Conservation (phyloP, 2,329 filamentous ascomycete species). For the Trichoderma semiorbis region DNA sequence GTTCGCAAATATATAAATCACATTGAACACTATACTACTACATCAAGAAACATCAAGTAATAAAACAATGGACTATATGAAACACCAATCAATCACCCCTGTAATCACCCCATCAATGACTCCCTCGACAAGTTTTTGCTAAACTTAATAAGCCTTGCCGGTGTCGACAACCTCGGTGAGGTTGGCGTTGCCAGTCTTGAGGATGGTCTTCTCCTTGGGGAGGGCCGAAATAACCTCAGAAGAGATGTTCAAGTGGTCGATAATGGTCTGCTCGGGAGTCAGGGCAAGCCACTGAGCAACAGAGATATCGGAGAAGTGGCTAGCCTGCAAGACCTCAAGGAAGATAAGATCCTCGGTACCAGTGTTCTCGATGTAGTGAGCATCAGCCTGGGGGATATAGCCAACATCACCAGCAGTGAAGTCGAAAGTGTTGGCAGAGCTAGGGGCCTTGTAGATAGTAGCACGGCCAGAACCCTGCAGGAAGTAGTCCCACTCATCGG, state of each 20-base stretch:
- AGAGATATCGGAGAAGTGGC: conserved; percentile 50
- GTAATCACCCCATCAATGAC: neutral
- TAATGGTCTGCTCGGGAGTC: conserved; percentile 55
- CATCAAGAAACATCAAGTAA: neutral
- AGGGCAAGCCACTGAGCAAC: conserved; percentile 57
- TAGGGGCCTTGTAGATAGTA: conserved; percentile 52
- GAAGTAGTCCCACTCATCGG: conserved; percentile 62
- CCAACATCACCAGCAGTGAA: conserved; percentile 58
- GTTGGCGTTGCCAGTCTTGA: conserved; percentile 40
- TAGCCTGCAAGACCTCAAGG: conserved; percentile 56
- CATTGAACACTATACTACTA: neutral
- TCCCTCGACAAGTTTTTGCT: neutral
- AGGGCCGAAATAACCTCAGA: conserved; percentile 36
- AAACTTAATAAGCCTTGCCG: conserved; percentile 22
- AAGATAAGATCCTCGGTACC: conserved; percentile 55
- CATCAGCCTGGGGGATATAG: conserved; percentile 48
- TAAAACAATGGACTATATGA: neutral
- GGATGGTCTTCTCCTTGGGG: conserved; percentile 41
- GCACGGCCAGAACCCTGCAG: conserved; percentile 53
- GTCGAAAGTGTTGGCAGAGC: conserved; percentile 52
- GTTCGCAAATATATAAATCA: neutral
- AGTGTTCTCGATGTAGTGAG: conserved; percentile 61
- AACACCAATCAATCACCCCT: neutral
- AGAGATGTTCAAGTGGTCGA: conserved; percentile 49
- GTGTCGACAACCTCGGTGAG: conserved; percentile 29